These are phyloP conservation scores for Fusarium veterinarium DNA, from an alignment of 2,329 filamentous ascomycete species.

Conservation along the genomic window DNA sequence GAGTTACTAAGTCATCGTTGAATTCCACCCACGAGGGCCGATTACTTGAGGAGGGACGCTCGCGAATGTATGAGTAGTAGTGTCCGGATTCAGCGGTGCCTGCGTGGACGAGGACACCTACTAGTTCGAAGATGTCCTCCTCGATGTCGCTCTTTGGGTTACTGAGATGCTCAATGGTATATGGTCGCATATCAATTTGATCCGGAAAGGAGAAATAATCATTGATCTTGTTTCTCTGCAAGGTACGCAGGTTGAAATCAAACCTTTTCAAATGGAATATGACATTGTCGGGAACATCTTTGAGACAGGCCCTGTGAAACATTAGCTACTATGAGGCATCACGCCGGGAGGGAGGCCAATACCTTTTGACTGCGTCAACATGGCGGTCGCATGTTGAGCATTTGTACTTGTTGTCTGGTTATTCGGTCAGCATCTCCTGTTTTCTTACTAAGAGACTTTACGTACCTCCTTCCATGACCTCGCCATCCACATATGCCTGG, in stretches of 20 bases:
- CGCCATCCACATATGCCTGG: conserved; percentile 94
- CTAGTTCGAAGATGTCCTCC: conserved; percentile 88
- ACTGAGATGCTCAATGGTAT: conserved; percentile 86
- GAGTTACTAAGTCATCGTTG: conserved; percentile 86
- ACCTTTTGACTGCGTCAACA: conserved; percentile 93
- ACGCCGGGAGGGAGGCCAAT: conserved; percentile 26
- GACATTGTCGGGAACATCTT: conserved; percentile 91
- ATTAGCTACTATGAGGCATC: background rate
- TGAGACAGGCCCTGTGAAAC: conserved; percentile 79
- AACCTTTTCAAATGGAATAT: conserved; percentile 96
- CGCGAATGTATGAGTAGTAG: conserved; percentile 95
- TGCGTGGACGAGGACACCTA: conserved; percentile 93
- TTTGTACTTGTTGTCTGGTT: conserved; percentile 92
- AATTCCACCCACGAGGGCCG: conserved; percentile 84
- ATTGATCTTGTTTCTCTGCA: conserved; percentile 92
- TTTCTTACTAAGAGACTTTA: background rate
- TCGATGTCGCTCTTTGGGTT: conserved; percentile 65
- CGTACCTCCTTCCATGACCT: conserved; percentile 90
- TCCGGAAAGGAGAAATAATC: conserved; percentile 91
- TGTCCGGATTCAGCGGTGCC: conserved; percentile 95
- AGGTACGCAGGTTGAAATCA: conserved; percentile 80
- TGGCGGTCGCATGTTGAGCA: conserved; percentile 90
- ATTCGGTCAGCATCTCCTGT: conserved; percentile 14
- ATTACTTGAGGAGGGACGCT: conserved; percentile 69
- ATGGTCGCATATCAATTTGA: conserved; percentile 86